Conservation (phyloP, 129 eudicot genomes). For the Sambucus nigra region DNA sequence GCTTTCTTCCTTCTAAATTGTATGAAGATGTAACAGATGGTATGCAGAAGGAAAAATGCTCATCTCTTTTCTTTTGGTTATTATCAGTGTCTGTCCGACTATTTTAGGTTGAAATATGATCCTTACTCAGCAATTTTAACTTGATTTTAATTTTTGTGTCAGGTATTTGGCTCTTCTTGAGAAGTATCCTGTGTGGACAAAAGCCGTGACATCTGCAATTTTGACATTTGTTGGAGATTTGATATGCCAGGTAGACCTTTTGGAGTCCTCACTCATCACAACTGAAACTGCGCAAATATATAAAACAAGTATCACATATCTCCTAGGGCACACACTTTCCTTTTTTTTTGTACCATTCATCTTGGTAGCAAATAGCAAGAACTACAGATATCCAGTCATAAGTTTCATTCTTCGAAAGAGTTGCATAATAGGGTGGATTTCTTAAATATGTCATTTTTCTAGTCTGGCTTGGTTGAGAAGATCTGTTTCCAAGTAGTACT, state of each 20-base stretch:
- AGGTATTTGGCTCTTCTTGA: slow-evolving; percentile 80
- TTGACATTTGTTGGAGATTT: slow-evolving; percentile 76
- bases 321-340: no score
- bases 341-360: no score
- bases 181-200: slow-evolving; percentile 63
- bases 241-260: slow-evolving; percentile 50
- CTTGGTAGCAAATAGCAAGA: no score
- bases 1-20: neutral
- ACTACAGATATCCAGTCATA: no score
- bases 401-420: no score
- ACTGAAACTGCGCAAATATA: neutral
- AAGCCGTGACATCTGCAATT: slow-evolving; percentile 78
- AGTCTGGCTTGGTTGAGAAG: neutral
- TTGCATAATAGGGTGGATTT: neutral
- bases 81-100: slow-evolving; percentile 1
- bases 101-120: neutral
- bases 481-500: neutral
- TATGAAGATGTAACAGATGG: neutral
- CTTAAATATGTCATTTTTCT: neutral
- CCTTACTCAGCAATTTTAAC: neutral
- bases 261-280: neutral
- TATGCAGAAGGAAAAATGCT: neutral
- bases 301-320: no score
- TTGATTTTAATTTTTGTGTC: slow-evolving; percentile 14
- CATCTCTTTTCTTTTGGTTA: neutral